phyloP scores from a whole-genome alignment of 176 grass and related monocot genomes.

The Raddia guianensis region DNA sequence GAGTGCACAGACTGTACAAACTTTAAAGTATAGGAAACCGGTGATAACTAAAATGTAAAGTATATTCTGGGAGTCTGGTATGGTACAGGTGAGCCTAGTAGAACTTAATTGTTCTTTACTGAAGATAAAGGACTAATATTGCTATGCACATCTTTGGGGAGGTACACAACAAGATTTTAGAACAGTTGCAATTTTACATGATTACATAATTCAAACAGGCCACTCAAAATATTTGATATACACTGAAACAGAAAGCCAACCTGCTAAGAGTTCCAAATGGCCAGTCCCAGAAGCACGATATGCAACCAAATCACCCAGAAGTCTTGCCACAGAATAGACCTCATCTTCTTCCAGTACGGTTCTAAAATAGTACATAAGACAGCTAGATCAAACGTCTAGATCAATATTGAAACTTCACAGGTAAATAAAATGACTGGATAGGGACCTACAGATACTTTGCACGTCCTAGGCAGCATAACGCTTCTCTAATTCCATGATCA shows the following conservation, averaged over 20 bases:
- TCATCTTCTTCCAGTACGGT: slow-evolving; percentile 94
- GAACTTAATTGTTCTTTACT: slow-evolving; percentile 25
- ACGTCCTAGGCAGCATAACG: slow-evolving; percentile 94
- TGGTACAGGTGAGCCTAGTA: slow-evolving; percentile 7
- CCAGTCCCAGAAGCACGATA: slow-evolving; percentile 99
- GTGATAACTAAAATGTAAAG: background rate
- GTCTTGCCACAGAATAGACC: slow-evolving; percentile 93
- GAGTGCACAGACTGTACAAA: slow-evolving; percentile 4
- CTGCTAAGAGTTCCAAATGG: slow-evolving; percentile 95
- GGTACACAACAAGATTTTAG: background rate
- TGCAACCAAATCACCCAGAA: slow-evolving; percentile 94
- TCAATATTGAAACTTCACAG: slow-evolving; percentile 28
- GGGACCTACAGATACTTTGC: slow-evolving; percentile 85
- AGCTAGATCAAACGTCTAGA: slow-evolving; percentile 4
- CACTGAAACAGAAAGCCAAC: slow-evolving; percentile 45
- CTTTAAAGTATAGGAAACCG: background rate
- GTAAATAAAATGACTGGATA: slow-evolving; percentile 35
- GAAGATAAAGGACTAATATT: background rate
- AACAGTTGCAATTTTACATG: slow-evolving; percentile 6
- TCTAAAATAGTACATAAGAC: slow-evolving; percentile 52
- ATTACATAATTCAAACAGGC: slow-evolving; percentile 8
- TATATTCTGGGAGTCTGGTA: slow-evolving; percentile 8
- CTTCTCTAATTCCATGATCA: slow-evolving; percentile 95
- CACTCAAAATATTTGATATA: slow-evolving; percentile 17
- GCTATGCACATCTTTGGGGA: background rate